Base-by-base conservation (phyloP, 2,329 filamentous ascomycete species). In the Penicillium italicum region DNA sequence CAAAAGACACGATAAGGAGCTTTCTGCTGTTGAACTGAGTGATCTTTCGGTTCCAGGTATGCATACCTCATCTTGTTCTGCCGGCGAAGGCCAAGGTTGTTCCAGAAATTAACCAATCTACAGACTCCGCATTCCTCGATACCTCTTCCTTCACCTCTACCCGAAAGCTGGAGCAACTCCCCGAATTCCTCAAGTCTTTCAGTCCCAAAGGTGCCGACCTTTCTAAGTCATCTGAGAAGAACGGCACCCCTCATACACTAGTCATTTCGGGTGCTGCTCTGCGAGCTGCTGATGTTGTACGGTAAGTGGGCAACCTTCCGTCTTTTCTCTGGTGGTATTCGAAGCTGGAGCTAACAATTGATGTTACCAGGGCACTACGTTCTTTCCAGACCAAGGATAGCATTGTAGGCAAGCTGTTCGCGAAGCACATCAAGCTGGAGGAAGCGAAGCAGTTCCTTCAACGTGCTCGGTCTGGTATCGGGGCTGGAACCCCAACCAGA, bases 401-500 rank as follows among this genome's bases (percentile, higher is more conserved):
- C 47, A 82, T 84, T 43, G 86, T 99, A 1, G 89, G 90, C 2
- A 99, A 99, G 74, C 79, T 99, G 70, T 99, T 99, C 73, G 93
- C 94, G 31, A 99, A 99, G 74, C 94, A 99, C 73, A 96, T 99
- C 79, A 99, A 99, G 76, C 76, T 99, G 11, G 84, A 90, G 50
- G 93, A 97, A 66, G 89, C 92, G 33, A 85, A 92, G 50, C 81
- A 87, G 56, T 89, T 89, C 69, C 84, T 96, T 40, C 82, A 88
- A 66, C 82, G 79, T 60, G 79, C 78, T 50, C 81, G 80, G 78
- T 81, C 69, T 41, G 90, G 91, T 28, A 89, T 97, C 60, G 92
- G 89, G 3, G 90, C 97, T 14, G 94, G 94, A 4, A 99, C 94
- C 5, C 93, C 94, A 5, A 84, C 89, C 46, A 82, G 94, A 45